Percentiles rank a stretch among this genome's conserved stretches.
Conservation (phyloP, 495 filamentous ascomycete species). For the Podospora anserina region DNA sequence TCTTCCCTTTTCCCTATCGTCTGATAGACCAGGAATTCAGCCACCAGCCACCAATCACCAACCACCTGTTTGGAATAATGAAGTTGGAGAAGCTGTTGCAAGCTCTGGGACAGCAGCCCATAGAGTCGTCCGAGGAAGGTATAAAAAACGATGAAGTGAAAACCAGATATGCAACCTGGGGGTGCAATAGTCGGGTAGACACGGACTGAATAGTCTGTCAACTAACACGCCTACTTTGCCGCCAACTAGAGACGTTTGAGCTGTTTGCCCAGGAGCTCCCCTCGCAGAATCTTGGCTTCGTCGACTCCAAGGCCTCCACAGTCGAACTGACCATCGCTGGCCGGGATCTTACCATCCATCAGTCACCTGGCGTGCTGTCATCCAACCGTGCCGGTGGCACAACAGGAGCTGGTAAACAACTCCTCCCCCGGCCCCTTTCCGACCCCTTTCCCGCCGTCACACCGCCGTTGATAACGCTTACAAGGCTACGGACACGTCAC, state of each 20-base stretch:
- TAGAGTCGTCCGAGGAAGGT: constrained; percentile 33
- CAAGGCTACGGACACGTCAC: background rate
- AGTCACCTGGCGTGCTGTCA: constrained; percentile 77
- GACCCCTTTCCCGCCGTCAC: background rate
- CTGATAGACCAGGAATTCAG: background rate
- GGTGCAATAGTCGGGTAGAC: background rate
- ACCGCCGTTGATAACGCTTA: background rate
- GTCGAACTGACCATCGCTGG: constrained; percentile 67
- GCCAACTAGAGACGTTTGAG: constrained; percentile 69
- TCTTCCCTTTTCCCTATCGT: background rate
- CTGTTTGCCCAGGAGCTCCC: constrained; percentile 75
- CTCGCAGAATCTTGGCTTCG: constrained; percentile 77
- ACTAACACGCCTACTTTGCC: constrained; percentile 13
- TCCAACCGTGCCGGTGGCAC: constrained; percentile 79
- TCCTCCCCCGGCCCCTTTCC: constrained; percentile 5
- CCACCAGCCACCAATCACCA: background rate
- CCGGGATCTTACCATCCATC: constrained; percentile 72
- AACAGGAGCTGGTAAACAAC: constrained; percentile 74
- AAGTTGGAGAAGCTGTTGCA: constrained; percentile 36
- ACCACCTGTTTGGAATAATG: constrained; percentile 23
- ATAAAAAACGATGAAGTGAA: constrained; percentile 1
- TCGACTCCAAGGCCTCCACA: constrained; percentile 63
- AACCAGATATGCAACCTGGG: background rate
- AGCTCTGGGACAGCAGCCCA: constrained; percentile 42
- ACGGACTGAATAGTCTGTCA: background rate